Evolutionary conservation across 768 basidiomycete species (phyloP), one percentile per base, ranked within the genome.

Genomic region (Lactifluus rugatus): DNA sequence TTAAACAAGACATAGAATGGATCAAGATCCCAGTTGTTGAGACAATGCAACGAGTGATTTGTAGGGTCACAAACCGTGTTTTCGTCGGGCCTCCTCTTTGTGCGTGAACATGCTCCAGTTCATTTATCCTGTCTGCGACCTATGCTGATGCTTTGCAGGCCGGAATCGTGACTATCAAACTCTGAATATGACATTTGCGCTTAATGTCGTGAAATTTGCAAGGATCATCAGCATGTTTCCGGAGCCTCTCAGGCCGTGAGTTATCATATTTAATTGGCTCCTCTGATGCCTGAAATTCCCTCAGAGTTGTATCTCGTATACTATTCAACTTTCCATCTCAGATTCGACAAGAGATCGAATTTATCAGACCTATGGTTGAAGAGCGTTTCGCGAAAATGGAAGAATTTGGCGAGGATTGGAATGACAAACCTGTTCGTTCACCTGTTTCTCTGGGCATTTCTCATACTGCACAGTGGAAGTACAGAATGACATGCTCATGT

Each of bases 401-500:
- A 13, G 59, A 58, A 34, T 48, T 52, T 11, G 67, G 66, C 0
- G 61, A 65, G 3, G 58, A 67, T 16, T 67, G 67, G 65, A n/a
- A 41, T 3, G 66, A 66, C 39, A 66, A 60, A 48, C 67, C 68
- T 3, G 68, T 69, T 41, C 14, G 67, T 62, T 19, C 26, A 19
- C 9, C 16, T 25, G 9, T 26, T 14, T 17, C 31, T 13, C 36
- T 25, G 17, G 4, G 11, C 2, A 31, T 37, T 19, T 11, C 5
- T 41, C 21, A 26, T n/a, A 21, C 45, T 17, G 14, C 11, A 11
- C 8, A 4, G n/a, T 5, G 28, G 17, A 21, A 28, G 21, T 11
- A 13, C 39, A 77, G 79, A 74, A 75, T 52, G 77, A 81, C 61
- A 63, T 76, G 37, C 70, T 79, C 5, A 71, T 70, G 41, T 81